Evolutionary conservation across 78 protist species (phyloP), one percentile per base, ranked within the genome.

Genomic region (Dictyostelium intermedium): DNA sequence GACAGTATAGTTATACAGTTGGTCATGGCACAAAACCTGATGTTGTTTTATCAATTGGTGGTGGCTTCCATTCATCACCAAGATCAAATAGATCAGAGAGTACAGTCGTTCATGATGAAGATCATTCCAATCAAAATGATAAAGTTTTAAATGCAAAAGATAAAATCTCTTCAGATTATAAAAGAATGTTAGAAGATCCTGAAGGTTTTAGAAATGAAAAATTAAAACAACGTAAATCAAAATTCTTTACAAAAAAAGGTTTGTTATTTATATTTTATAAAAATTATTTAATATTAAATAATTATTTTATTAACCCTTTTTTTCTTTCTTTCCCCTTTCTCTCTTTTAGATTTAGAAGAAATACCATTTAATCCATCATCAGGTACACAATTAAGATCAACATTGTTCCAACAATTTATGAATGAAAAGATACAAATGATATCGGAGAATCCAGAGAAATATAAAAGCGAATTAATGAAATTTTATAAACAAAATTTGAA

Each of bases 161-260:
- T 45, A 72, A 83, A 45, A 89, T 89, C 14, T 89, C 94, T 3
- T 89, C 94, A 45, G 94, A 89, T 30, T 89, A 89, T 16, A 78
- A 89, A 80, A 89, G 73, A 56, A 89, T 89, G 87, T n/a, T 89
- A 41, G 94, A 89, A 43, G 84, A 89, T 69, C 82, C 82, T 4
- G 94, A 89, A 30, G 94, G 43, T 18, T 89, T 89, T 80, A 78
- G 94, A 80, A 77, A 45, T 43, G 84, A 89, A 47, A 89, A 89
- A 89, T 60, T 89, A 78, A 89, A 89, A 80, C 94, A 89, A 80
- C 72, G 94, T 27, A 89, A 89, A 80, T 81, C 94, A 23, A 80
- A 86, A 60, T 86, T 50, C 45, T 86, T 80, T 80, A 32, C 87
- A 45, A 89, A 89, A 80, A 74, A 89, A 80, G 94, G 94, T 80